These are phyloP conservation scores for Stachybotrys echinatus DNA, from an alignment of 2,329 filamentous ascomycete genomes.

Conservation along the genomic window DNA sequence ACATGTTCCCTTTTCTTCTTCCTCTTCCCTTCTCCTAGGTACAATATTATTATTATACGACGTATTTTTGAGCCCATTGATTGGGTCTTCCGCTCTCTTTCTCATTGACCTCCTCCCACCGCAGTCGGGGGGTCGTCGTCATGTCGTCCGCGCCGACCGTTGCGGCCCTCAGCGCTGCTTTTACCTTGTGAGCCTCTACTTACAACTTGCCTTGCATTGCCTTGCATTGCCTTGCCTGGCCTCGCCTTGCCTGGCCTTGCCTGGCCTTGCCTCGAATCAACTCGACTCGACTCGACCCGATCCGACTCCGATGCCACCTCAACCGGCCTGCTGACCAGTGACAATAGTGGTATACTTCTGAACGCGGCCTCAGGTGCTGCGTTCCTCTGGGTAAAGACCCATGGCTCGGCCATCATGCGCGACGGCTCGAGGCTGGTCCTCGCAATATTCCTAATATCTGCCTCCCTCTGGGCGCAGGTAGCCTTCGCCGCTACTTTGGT, in stretches of 20 bases:
- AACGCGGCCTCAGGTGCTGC: constrained; percentile 43
- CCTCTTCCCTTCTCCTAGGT: too few relatives aligned
- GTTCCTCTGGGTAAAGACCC: constrained; percentile 40
- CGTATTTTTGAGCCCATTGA: constrained; percentile 35
- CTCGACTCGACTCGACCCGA: constrained; percentile 1
- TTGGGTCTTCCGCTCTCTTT: constrained; percentile 33
- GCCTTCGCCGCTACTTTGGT: constrained; percentile 47
- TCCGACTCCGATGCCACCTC: background rate
- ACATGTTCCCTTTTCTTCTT: constrained; percentile 8
- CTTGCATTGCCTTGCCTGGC: too few relatives aligned
- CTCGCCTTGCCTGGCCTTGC: too few relatives aligned
- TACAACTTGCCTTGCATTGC: too few relatives aligned
- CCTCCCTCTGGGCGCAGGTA: constrained; percentile 48
- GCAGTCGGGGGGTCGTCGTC: constrained; percentile 8
- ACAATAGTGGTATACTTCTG: constrained; percentile 44
- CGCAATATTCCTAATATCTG: constrained; percentile 45
- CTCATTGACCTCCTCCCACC: constrained; percentile 4
- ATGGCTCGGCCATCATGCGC: constrained; percentile 44
- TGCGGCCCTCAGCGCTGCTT: constrained; percentile 47
- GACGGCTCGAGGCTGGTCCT: constrained; percentile 62
- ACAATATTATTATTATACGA: too few relatives aligned
- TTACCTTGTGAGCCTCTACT: constrained; percentile 45
- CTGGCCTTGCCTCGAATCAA: too few relatives aligned
- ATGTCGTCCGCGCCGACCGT: constrained; percentile 41
- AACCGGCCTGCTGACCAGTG: constrained; percentile 13